Conservation (phyloP, 176 grass and related monocot species). For the Oryza rufipogon region DNA sequence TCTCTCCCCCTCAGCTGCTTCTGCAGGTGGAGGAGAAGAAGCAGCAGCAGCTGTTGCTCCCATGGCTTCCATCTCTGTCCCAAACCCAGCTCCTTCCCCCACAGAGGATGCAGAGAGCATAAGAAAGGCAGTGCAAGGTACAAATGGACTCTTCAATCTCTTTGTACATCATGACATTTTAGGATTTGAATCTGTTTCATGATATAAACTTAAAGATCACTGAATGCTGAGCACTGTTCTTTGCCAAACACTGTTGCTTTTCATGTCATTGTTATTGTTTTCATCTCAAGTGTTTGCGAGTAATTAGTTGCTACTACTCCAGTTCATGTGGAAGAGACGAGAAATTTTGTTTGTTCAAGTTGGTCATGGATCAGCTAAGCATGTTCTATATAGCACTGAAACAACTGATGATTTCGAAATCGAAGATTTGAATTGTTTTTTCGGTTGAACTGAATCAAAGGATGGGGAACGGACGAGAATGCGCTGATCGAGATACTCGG, state of each 20-base stretch:
- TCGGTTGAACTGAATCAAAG: slow-evolving; percentile 37
- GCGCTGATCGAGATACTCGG: slow-evolving; percentile 71
- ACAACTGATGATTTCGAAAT: not conserved
- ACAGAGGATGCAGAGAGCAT: slow-evolving; percentile 68
- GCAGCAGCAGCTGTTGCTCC: not conserved
- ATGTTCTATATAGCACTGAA: not conserved
- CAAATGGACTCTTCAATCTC: not conserved
- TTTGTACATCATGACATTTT: slow-evolving; percentile 18
- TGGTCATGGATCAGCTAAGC: not conserved
- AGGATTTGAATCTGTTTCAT: not conserved
- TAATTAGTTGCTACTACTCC: not conserved
- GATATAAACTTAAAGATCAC: not conserved
- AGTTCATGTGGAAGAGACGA: not conserved
- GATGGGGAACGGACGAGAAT: slow-evolving; percentile 89
- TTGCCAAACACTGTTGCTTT: not conserved
- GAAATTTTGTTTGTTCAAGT: not conserved
- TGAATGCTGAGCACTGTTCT: not conserved
- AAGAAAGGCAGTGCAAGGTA: slow-evolving; percentile 80
- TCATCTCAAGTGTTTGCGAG: not conserved
- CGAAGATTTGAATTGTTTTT: not conserved
- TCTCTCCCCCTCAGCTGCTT: not conserved
- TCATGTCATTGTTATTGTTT: not conserved
- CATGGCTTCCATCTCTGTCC: slow-evolving; percentile 79
- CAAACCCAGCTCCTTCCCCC: slow-evolving; percentile 46
- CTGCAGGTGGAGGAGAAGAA: not conserved